phyloP scores from a whole-genome alignment of 1,139 yeast genomes.

The Wickerhamiella pararugosa region DNA sequence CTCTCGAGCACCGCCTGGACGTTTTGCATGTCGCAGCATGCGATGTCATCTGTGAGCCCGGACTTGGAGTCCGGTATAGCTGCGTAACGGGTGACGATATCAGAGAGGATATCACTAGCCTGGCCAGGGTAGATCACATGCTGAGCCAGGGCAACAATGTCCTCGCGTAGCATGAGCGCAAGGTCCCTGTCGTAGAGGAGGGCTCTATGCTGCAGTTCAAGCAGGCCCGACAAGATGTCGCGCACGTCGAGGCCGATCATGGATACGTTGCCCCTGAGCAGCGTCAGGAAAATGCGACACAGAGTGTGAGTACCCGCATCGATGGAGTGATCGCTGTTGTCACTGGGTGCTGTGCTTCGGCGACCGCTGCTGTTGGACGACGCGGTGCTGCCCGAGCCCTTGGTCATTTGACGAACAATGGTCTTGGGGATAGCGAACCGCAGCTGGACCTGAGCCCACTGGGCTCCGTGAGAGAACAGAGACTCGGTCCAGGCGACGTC shows the following conservation, averaged over 20 bases:
- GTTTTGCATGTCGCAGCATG: conserved; percentile 17
- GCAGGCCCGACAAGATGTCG: conserved; percentile 9
- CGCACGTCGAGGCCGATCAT: conserved; percentile 7
- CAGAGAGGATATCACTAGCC: conserved; percentile 57
- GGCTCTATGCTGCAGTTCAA: conserved; percentile 1
- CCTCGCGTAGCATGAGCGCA: conserved; percentile 19
- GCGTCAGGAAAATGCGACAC: conserved; percentile 60
- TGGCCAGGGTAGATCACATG: conserved; percentile 72
- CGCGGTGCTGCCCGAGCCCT: neutral
- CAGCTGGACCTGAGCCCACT: conserved; percentile 79
- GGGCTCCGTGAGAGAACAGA: conserved; percentile 49
- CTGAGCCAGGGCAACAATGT: conserved; percentile 48
- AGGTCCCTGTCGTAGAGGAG: conserved; percentile 7
- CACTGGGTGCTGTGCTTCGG: conserved; percentile 26
- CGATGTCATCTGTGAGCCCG: conserved; percentile 3
- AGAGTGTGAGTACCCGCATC: conserved; percentile 60
- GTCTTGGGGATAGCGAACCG: conserved; percentile 51
- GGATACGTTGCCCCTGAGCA: conserved; percentile 26
- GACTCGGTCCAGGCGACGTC: conserved; percentile 35
- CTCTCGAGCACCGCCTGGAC: conserved; percentile 9
- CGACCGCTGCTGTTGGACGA: no score
- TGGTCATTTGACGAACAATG: conserved; percentile 24
- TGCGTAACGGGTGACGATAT: conserved; percentile 22
- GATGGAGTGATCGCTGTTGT: conserved; percentile 49
- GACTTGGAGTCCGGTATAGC: neutral